These are phyloP conservation scores for Trametes punicea DNA, from an alignment of 768 basidiomycete genomes.

Conservation along the genomic window DNA sequence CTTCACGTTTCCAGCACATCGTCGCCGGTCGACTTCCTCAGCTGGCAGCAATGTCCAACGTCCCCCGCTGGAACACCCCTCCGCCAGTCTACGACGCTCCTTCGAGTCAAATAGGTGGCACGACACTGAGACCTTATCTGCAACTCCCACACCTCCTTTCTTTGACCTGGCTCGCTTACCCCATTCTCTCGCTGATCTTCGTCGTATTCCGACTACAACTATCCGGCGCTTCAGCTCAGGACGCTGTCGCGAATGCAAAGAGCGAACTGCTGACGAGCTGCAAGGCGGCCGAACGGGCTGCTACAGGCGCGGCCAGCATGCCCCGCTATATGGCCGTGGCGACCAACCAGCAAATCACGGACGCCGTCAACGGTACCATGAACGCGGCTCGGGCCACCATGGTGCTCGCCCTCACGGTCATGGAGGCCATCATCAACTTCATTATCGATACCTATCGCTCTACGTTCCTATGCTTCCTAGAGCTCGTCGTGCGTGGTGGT, in stretches of 20 bases:
- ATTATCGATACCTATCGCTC: conserved; percentile 90
- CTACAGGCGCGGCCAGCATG: conserved; percentile 78
- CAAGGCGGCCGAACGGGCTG: conserved; percentile 78
- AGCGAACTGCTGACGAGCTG: conserved; percentile 78
- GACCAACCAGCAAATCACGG: conserved; percentile 74
- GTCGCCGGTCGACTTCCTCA: conserved; percentile 31
- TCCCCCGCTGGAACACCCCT: conserved; percentile 35
- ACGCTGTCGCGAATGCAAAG: conserved; percentile 68
- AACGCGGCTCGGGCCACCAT: conserved; percentile 73
- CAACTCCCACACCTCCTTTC: conserved; percentile 80
- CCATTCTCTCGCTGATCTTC: conserved; percentile 84
- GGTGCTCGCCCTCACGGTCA: conserved; percentile 69
- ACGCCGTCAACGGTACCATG: conserved; percentile 77
- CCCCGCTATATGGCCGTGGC: conserved; percentile 86
- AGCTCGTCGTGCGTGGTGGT: conserved; percentile 81
- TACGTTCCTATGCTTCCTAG: conserved; percentile 90
- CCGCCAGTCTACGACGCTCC: conserved; percentile 58
- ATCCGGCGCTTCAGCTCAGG: conserved; percentile 66
- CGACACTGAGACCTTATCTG: conserved; percentile 74
- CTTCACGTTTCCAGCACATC: conserved; percentile 14
- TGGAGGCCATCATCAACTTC: conserved; percentile 90
- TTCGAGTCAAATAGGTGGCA: conserved; percentile 29
- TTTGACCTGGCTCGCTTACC: conserved; percentile 88
- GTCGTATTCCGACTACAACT: conserved; percentile 80
- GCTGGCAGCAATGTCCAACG: conserved; percentile 29